Evolutionary conservation across 352 stramenopile species (phyloP).

Genomic region (Phytophthora pini): DNA sequence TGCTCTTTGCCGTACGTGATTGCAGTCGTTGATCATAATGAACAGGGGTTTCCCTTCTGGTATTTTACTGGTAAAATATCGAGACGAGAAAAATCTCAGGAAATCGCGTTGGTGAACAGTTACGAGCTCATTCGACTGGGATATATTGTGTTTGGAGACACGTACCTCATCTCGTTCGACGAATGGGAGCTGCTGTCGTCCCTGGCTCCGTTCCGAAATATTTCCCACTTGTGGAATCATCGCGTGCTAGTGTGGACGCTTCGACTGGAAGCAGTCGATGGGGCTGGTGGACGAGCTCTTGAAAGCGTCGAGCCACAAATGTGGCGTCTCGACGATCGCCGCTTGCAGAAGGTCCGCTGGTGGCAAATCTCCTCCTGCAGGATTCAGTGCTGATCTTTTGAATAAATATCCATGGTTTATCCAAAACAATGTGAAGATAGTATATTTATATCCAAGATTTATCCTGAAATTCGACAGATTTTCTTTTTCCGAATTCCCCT

Average conservation of each 20-base stretch:
- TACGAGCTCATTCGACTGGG: conserved; percentile 41
- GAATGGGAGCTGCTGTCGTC: not conserved
- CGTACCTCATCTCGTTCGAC: not conserved
- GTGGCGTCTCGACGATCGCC: conserved; percentile 26
- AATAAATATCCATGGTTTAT: no score
- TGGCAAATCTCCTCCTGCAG: conserved; percentile 3
- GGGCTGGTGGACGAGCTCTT: conserved; percentile 3
- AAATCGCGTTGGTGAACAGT: conserved; percentile 16
- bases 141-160: conserved; percentile 26
- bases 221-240: not conserved
- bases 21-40: not conserved
- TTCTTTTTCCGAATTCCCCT: not conserved
- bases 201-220: not conserved
- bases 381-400: conserved; percentile 10
- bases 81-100: no score
- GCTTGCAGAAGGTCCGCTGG: conserved; percentile 6
- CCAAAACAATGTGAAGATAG: no score
- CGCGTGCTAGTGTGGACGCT: not conserved
- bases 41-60: no score
- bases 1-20: not conserved
- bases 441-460: no score
- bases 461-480: no score
- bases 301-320: conserved; percentile 12
- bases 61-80: no score
- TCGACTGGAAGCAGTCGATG: not conserved